These are phyloP conservation scores for Podochytrium sp. DNA, from an alignment of 192 early-diverging fungal species.

Conservation along the genomic window DNA sequence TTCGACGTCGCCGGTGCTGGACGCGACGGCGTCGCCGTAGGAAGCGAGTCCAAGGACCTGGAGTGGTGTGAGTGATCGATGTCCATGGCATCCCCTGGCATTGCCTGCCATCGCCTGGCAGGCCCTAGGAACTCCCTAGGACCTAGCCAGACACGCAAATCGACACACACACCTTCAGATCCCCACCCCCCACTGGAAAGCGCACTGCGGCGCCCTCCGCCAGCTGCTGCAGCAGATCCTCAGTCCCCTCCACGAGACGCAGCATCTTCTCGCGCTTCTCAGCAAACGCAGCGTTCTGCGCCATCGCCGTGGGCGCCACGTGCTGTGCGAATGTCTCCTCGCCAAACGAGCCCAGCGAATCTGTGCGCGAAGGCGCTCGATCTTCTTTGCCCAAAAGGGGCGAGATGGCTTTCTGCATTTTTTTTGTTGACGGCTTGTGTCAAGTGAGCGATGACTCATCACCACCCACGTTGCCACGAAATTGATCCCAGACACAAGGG, in stretches of 20 bases:
- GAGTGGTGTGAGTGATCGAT: no score
- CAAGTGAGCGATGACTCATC: no score
- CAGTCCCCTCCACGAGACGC: conserved; percentile 65
- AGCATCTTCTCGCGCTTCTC: conserved; percentile 76
- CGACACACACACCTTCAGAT: background rate
- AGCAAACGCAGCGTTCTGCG: conserved; percentile 58
- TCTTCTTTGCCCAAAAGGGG: no score
- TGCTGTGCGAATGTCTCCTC: conserved; percentile 7
- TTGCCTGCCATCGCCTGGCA: background rate
- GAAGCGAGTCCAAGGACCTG: background rate
- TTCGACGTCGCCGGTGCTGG: conserved; percentile 22
- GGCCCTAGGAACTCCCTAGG: background rate
- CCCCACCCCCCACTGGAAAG: background rate
- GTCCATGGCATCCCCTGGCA: no score
- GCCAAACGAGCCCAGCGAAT: no score
- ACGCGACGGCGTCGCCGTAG: background rate
- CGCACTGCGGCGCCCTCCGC: background rate
- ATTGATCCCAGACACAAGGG: no score
- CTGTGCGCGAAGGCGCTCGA: no score
- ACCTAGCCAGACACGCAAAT: no score
- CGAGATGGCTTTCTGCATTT: no score
- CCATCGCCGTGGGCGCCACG: background rate
- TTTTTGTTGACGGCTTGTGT: no score
- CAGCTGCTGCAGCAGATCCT: background rate
- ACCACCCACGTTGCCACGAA: no score